Evolutionary conservation across 177 flowering plant genomes (phyloP), one percentile per base, ranked within the genome.

Genomic region (Telopea speciosissima): DNA sequence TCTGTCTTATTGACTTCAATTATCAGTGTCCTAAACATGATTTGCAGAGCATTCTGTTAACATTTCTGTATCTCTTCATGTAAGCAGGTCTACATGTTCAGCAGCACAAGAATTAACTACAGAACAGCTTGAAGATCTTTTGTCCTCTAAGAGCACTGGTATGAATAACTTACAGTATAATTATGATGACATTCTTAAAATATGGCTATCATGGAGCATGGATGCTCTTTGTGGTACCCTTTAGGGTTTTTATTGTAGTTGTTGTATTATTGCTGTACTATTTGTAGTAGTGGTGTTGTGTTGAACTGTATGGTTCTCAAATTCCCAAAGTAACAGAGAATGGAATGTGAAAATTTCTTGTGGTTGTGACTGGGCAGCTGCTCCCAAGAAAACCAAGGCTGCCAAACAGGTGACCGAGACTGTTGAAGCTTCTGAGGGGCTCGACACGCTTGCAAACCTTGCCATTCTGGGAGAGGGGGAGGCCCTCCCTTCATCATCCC

Each of bases 381-480:
- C 79, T 73, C 60, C 83, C 28, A 82, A 81, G 83, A 87, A 82
- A 73, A 63, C 70, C 73, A 88, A 80, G 78, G 81, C 81, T 62
- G 49, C 75, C 21, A 85, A 84, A 72, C 75, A 70, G 67, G 85
- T 82, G 8, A n/a, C 73, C 16, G 88, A 85, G 36, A 56, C 77
- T 0, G 64, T 77, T 64, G 88, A 84, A 67, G 81, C 86, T 62
- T 60, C 85, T 54, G 93, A 92, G 69, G 98, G 91, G 42, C 86
- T 88, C 6, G 92, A 89, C 69, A 76, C 89, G 11, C 97, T 88
- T 67, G 95, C 93, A 45, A 82, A 85, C 73, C 73, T 88, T 63
- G 95, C 96, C 54, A 84, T 89, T 62, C 80, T 83, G 36, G 93
- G 83, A 66, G 94, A 88, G 69, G 85, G 81, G 21, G 89, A 83